Evolutionary conservation across 352 stramenopile genomes (phyloP), one percentile per base, ranked within the genome.

Genomic region (Globisporangium camurandrum): DNA sequence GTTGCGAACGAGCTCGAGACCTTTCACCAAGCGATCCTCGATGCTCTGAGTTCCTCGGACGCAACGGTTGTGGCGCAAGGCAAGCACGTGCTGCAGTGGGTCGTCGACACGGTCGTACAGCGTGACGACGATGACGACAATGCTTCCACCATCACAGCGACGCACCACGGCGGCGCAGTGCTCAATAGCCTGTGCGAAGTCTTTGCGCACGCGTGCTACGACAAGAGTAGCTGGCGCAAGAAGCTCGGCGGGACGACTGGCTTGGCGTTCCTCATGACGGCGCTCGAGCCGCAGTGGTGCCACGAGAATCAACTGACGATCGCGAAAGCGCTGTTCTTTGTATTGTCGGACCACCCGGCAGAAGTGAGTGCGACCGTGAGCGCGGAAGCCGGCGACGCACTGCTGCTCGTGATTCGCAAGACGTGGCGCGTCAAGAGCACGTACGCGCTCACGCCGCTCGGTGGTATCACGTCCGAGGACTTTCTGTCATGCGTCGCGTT

Each of bases 291-390:
- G 34, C 69, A 85, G 26, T 95, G 86, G 75, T 88, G 75, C 47
- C 84, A 89, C 44, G 82, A 93, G 62, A 94, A 95, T 50, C 77
- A 95, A 48, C 62, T 94, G 4, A 81, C 66, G 23, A 90, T 95
- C 44, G 61, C 88, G 17, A 90, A 91, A 34, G 75, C 79, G 4
- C 54, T 95, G 31, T 88, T 95, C 45, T 95, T 94, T 49, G 83
- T 95, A 24, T 57, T 95, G 16, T 87, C 79, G 8, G 82, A 94
- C 44, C 85, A 95, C 49, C 81, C 84, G 4, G 63, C 76, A 4
- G 85, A 95, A 69, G 78, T 95, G 26, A 90, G 74, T 43, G 67
- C 77, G 4, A 88, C 64, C n/a, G 72, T 95, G 27, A 88, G 75
- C 52, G 53, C 61, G 11, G 80, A 90, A 33, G 86, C 82, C 12